Conservation (phyloP, 2,329 filamentous ascomycete species). For the Fonsecaea nubica region DNA sequence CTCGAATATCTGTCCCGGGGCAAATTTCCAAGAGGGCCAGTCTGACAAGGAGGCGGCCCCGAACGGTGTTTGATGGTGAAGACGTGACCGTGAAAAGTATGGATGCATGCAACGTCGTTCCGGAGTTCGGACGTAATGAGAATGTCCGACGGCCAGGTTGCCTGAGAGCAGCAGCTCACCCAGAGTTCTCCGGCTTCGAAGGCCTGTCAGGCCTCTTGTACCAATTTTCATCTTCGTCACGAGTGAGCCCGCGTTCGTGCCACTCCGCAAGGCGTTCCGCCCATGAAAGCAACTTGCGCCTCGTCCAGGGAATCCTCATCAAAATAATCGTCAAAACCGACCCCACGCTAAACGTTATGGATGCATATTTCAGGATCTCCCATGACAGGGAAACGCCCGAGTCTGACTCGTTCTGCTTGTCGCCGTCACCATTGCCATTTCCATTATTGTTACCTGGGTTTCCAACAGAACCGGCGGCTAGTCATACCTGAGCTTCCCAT, state of each 20-base stretch:
- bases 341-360: slow-evolving; percentile 29
- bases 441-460: slow-evolving; percentile 20
- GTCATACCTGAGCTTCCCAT: slow-evolving; percentile 71
- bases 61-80: background rate
- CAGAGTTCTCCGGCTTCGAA: background rate
- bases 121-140: background rate
- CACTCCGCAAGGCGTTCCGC: slow-evolving; percentile 37
- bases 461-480: slow-evolving; percentile 34
- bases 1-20: background rate
- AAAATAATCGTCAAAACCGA: slow-evolving; percentile 36
- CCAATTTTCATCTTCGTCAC: slow-evolving; percentile 14
- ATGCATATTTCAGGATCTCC: slow-evolving; percentile 33
- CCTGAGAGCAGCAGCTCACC: background rate
- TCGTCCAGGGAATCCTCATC: slow-evolving; percentile 36
- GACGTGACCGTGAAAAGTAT: background rate
- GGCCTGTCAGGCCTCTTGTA: slow-evolving; percentile 10
- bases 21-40: background rate
- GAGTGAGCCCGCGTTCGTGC: slow-evolving; percentile 35
- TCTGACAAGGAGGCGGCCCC: background rate
- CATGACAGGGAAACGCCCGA: slow-evolving; percentile 21
- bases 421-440: slow-evolving; percentile 9
- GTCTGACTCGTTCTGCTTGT: background rate
- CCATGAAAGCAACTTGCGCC: slow-evolving; percentile 36
- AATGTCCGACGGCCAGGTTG: background rate
- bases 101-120: background rate